Base-by-base conservation (phyloP, 1,284 basidiomycete genomes). In the Cutaneotrichosporon mucoides region DNA sequence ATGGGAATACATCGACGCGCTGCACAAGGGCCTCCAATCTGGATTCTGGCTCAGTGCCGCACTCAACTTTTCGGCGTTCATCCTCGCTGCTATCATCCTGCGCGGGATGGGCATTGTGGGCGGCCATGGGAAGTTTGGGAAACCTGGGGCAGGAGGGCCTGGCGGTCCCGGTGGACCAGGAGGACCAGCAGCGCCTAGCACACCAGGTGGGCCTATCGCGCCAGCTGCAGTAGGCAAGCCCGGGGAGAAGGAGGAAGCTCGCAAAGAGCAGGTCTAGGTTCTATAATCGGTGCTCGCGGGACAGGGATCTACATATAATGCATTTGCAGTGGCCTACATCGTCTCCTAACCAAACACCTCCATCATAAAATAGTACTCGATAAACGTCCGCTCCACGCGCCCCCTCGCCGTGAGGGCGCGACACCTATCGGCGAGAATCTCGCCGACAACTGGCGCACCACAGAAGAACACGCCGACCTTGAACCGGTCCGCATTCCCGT, bases 1-100 rank as follows among this genome's bases (percentile, higher is more conserved):
- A 4, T 52, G 43, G 3, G 50, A 56, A 5, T 10, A 46, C 1
- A 51, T 61, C 15, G 62, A 65, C 37, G 59, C 70, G 2, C 53
- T 56, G 11, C 46, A 70, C 16, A 42, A 64, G 15, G 73, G 72
- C 1, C 35, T 73, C 13, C 68, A 71, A n/a, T 70, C 72, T 3
- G 68, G 69, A 0, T 74, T 74, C 62, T 76, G 69, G 70, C 59
- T 76, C 9, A 66, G 64, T 2, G 69, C 72, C 8, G 70, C 64
- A 6, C 67, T 63, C 49, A 67, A 67, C 45, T 70, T 66, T 51
- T 34, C 53, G 10, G 69, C 70, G 3, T 41, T 73, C 37, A 10
- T 66, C 1, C 57, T 74, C 12, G 72, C 73, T 10, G 40, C 64
- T 2, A 54, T 66, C 5, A 61, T 67, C 52, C 57, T 71, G 24